These are phyloP conservation scores for Neoarthrinium moseri DNA, from an alignment of 2,329 filamentous ascomycete genomes.

Conservation along the genomic window DNA sequence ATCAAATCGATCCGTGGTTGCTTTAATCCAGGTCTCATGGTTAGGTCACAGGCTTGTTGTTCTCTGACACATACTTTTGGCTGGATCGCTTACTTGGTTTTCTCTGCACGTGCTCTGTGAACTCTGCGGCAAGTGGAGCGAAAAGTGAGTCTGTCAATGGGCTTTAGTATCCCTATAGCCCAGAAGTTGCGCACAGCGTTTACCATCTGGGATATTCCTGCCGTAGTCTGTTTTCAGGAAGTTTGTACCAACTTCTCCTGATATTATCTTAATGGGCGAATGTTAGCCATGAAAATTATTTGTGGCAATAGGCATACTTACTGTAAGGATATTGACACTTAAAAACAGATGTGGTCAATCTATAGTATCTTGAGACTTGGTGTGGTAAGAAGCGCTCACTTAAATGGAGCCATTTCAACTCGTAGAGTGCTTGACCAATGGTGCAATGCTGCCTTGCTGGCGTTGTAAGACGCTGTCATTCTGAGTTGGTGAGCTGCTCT, in stretches of 20 bases:
- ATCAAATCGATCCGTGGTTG: constrained; percentile 12
- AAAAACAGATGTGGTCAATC: background rate
- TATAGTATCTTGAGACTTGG: background rate
- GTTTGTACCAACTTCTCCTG: constrained; percentile 25
- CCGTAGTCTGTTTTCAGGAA: constrained; percentile 20
- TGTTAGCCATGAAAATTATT: too few relatives aligned
- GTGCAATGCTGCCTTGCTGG: constrained; percentile 21
- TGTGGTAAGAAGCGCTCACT: constrained; percentile 11
- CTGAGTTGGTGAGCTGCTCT: too few relatives aligned
- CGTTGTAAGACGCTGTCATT: constrained; percentile 25
- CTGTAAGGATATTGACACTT: constrained; percentile 18
- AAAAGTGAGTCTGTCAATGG: constrained; percentile 20
- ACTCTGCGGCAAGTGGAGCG: constrained; percentile 15
- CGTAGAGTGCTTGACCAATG: constrained; percentile 21
- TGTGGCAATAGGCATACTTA: constrained; percentile 7
- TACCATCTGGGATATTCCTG: constrained; percentile 20
- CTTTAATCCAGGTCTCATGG: too few relatives aligned
- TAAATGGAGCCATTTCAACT: constrained; percentile 20
- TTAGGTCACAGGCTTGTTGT: too few relatives aligned
- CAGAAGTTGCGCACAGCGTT: too few relatives aligned
- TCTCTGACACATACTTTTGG: too few relatives aligned
- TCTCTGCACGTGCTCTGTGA: constrained; percentile 19
- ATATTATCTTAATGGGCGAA: constrained; percentile 22
- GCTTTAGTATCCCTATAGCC: too few relatives aligned
- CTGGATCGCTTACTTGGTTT: constrained; percentile 18